Evolutionary conservation across 352 stramenopile species (phyloP), one percentile per base, ranked within the genome.

Genomic region (Pythium brassicae): DNA sequence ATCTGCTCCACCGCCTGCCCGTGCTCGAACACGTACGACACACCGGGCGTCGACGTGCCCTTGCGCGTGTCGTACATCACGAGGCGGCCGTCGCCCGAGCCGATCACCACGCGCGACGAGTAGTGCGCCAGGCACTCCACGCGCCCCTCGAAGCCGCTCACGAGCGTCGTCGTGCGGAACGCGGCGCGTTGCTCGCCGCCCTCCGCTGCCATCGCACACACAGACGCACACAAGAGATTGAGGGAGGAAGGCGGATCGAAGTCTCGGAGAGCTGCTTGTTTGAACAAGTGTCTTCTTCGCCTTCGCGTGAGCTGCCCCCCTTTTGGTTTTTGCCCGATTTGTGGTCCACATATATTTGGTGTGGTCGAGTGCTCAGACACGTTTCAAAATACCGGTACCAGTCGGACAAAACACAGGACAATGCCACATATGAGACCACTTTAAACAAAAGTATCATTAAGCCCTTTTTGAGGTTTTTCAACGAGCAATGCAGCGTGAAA

Each of bases 21-120:
- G 59, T 95, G 85, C 26, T 71, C 50, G 53, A 95, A 90, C 57
- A 78, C 72, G 69, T 92, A 79, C 40, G 77, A 83, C 34, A 76
- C 75, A 19, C 74, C 75, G 9, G 71, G 54, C 2, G 67, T 85
- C 22, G 58, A 78, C 29, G 82, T 83, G 48, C 84, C 85, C 44
- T 92, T 95, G 56, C 85, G 83, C 45, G 85, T 95, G 68, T 95
- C 85, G 57, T 79, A 95, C 81, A 95, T 91, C 53, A 92, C 80
- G 37, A 95, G 71, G 0, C 81, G 83, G 1, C 85, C 83, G 46
- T 95, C 85, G 57, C 72, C 68, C 46, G 85, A 87, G 66, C 85
- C 85, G 37, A 95, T 61, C 12, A 95, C 79, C 37, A 95, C 83
- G 55, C 85, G 83, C n/a, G 76, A 93, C 34, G 83, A 92, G 69